These are phyloP conservation scores for Achaetomium macrosporum DNA, from an alignment of 2,329 filamentous ascomycete species.

Conservation along the genomic window DNA sequence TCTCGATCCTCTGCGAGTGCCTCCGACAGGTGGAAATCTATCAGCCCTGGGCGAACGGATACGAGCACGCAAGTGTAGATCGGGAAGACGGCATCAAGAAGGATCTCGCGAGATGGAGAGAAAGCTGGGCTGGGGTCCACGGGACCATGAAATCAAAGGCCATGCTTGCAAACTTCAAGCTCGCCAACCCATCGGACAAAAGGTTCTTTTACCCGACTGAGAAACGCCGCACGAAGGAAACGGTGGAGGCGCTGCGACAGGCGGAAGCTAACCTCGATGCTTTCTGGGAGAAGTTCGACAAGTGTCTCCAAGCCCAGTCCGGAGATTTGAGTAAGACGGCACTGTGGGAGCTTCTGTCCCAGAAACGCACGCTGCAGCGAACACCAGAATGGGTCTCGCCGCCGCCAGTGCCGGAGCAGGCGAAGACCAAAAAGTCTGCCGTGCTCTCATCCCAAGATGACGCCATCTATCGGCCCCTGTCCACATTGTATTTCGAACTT, in stretches of 20 bases:
- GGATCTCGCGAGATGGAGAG: slow-evolving; percentile 23
- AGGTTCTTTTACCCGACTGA: slow-evolving; percentile 40
- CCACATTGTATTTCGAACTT: slow-evolving; percentile 21
- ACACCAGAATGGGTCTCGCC: slow-evolving; percentile 44
- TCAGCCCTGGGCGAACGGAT: slow-evolving; percentile 43
- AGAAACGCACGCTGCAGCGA: slow-evolving; percentile 37
- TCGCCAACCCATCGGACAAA: slow-evolving; percentile 32
- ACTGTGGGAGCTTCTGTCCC: slow-evolving; percentile 28
- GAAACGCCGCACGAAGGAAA: slow-evolving; percentile 42
- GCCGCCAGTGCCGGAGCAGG: background rate
- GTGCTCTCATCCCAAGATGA: background rate
- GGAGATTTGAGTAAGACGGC: slow-evolving; percentile 27
- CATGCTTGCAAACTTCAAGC: background rate
- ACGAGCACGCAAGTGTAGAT: slow-evolving; percentile 29
- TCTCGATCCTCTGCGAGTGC: slow-evolving; percentile 42
- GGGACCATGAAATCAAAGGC: background rate
- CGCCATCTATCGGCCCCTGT: slow-evolving; percentile 22
- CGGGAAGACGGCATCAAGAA: slow-evolving; percentile 24
- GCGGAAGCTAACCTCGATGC: slow-evolving; percentile 44
- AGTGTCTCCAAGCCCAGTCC: slow-evolving; percentile 13
- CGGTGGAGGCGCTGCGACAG: slow-evolving; percentile 36
- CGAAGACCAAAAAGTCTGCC: background rate
- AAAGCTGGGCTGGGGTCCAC: background rate
- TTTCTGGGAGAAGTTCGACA: slow-evolving; percentile 39
- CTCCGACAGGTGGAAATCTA: slow-evolving; percentile 40